These are phyloP conservation scores for Climacium dendroides DNA, from an alignment of 225 moss, liverwort and hornwort species.

Conservation along the genomic window DNA sequence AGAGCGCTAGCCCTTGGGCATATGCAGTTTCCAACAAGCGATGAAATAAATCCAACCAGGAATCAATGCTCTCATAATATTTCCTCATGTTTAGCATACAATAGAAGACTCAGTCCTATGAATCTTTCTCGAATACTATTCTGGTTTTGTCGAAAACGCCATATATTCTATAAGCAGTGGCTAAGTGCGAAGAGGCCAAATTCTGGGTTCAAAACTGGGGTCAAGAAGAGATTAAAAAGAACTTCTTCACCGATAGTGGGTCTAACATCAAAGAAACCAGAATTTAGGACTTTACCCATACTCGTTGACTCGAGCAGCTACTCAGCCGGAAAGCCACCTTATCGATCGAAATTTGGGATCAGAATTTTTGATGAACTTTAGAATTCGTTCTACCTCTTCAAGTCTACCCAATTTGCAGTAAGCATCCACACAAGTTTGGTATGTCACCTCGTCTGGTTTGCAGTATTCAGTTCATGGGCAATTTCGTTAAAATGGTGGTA, in stretches of 20 bases:
- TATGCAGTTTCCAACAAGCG: not conserved
- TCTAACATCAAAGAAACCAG: not conserved
- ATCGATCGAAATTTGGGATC: slow-evolving; percentile 49
- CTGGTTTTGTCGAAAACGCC: not conserved
- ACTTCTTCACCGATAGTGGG: not conserved
- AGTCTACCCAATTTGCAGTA: slow-evolving; percentile 69
- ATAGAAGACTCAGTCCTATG: not conserved
- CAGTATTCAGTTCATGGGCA: slow-evolving; percentile 5
- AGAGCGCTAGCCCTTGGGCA: not conserved
- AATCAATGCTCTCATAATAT: not conserved
- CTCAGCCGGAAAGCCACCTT: slow-evolving; percentile 33
- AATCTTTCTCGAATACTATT: not conserved
- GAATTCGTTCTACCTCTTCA: slow-evolving; percentile 50
- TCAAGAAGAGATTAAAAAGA: slow-evolving; percentile 11
- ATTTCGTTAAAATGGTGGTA: too few relatives aligned
- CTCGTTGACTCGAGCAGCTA: slow-evolving; percentile 36
- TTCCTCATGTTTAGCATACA: slow-evolving; percentile 4
- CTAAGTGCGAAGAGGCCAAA: not conserved
- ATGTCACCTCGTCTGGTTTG: slow-evolving; percentile 75
- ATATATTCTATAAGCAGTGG: not conserved
- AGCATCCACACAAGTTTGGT: slow-evolving; percentile 73
- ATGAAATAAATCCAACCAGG: not conserved
- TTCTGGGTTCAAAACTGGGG: not conserved
- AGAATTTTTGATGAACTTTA: slow-evolving; percentile 60
- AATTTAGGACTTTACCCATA: slow-evolving; percentile 3